Percentiles rank a stretch among this genome's conserved stretches.
These are phyloP conservation scores for Cercophora sp. DNA, from an alignment of 495 filamentous ascomycete species.

Conservation along the genomic window DNA sequence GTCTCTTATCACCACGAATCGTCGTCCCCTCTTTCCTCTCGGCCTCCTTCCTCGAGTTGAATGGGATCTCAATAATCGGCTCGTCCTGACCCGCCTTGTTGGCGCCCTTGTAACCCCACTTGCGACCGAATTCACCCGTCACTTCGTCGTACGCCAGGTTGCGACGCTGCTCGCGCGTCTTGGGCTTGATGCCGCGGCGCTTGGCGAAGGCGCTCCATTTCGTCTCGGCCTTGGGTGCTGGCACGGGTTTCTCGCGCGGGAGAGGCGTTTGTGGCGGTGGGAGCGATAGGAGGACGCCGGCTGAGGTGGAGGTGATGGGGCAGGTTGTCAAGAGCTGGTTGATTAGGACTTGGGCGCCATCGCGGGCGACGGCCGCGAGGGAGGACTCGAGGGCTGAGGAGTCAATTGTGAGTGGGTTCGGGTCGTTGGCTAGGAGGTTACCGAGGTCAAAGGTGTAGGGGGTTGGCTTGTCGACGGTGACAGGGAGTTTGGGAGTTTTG, in stretches of 20 bases:
- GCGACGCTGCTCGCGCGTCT: constrained; percentile 57
- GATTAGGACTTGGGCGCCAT: constrained; percentile 82
- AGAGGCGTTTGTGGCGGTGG: constrained; percentile 63
- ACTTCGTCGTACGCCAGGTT: constrained; percentile 81
- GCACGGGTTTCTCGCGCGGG: constrained; percentile 87
- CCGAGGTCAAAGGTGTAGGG: constrained; percentile 92
- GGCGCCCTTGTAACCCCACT: constrained; percentile 86
- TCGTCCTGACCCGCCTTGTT: constrained; percentile 64
- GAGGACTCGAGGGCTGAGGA: constrained; percentile 49
- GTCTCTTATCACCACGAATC: constrained; percentile 57
- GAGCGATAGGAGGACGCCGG: constrained; percentile 71
- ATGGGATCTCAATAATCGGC: constrained; percentile 88
- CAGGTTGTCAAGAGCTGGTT: constrained; percentile 76
- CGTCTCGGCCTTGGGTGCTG: constrained; percentile 71
- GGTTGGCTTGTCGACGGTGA: constrained; percentile 74
- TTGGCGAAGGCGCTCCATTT: constrained; percentile 94
- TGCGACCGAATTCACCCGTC: constrained; percentile 81
- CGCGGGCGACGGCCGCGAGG: constrained; percentile 69
- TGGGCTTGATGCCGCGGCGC: constrained; percentile 90
- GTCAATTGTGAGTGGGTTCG: constrained; percentile 65
- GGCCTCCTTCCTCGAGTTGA: constrained; percentile 69
- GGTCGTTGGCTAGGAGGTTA: constrained; percentile 74
- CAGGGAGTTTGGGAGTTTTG: constrained; percentile 40
- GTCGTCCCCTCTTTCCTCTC: constrained; percentile 56
- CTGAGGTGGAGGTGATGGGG: constrained; percentile 60